These are phyloP conservation scores for Lepiota venenata DNA, from an alignment of 768 basidiomycete genomes.

Conservation along the genomic window DNA sequence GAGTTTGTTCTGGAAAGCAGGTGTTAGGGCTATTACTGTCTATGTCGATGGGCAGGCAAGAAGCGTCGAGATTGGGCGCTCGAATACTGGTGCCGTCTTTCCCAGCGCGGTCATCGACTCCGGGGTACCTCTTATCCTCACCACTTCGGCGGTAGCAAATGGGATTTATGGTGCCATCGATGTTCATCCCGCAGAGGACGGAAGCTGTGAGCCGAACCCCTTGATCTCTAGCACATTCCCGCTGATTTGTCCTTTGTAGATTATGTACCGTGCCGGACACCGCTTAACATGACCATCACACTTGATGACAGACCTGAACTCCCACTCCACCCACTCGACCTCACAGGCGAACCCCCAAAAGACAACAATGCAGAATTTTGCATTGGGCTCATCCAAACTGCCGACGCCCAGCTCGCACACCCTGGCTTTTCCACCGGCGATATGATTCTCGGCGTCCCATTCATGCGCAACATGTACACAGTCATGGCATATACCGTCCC, in stretches of 20 bases:
- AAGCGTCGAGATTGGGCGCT: constrained; percentile 37
- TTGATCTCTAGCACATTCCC: background rate
- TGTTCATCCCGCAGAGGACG: constrained; percentile 53
- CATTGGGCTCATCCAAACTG: constrained; percentile 65
- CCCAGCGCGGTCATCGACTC: constrained; percentile 74
- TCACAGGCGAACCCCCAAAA: constrained; percentile 46
- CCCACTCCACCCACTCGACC: constrained; percentile 72
- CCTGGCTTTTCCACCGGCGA: constrained; percentile 45
- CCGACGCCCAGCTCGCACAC: constrained; percentile 36
- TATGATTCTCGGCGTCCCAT: constrained; percentile 77
- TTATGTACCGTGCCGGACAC: constrained; percentile 68
- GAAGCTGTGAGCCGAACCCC: constrained; percentile 50
- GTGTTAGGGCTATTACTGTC: constrained; percentile 55
- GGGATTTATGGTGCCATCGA: constrained; percentile 77
- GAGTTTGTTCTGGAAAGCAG: constrained; percentile 60
- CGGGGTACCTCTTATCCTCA: constrained; percentile 65
- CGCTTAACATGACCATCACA: constrained; percentile 67
- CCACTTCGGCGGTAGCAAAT: constrained; percentile 59
- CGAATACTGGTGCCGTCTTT: constrained; percentile 35
- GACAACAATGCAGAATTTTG: constrained; percentile 46
- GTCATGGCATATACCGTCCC: constrained; percentile 68
- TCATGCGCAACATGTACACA: constrained; percentile 72
- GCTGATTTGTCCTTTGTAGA: constrained; percentile 35
- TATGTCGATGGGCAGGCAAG: constrained; percentile 45
- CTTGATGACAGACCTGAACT: constrained; percentile 55